phyloP scores from a whole-genome alignment of 2,329 filamentous ascomycete genomes.

The Sarocladium oryzae region DNA sequence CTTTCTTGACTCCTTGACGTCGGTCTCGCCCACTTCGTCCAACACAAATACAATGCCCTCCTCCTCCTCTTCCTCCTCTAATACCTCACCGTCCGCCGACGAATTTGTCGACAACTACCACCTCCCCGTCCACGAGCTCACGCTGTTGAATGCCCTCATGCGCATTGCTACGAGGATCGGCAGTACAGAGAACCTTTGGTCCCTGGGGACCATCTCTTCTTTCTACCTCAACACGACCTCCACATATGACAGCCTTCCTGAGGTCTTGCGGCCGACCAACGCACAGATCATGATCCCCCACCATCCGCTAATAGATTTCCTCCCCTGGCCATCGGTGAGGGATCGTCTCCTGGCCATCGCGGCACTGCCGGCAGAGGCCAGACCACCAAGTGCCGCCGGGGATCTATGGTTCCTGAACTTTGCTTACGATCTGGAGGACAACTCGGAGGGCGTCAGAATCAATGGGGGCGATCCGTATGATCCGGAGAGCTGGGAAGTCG shows the following conservation, averaged over 20 bases:
- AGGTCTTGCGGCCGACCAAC: slow-evolving; percentile 42
- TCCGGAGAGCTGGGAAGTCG: slow-evolving; percentile 47
- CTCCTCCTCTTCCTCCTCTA: slow-evolving; percentile 17
- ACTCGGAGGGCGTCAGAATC: slow-evolving; percentile 43
- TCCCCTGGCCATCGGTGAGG: slow-evolving; percentile 50
- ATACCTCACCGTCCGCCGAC: slow-evolving; percentile 15
- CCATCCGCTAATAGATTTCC: slow-evolving; percentile 50
- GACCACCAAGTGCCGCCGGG: slow-evolving; percentile 40
- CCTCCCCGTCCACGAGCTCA: slow-evolving; percentile 41
- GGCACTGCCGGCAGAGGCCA: slow-evolving; percentile 37
- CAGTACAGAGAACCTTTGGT: slow-evolving; percentile 35
- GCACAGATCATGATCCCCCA: slow-evolving; percentile 45
- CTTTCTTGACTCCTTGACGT: slow-evolving; percentile 12
- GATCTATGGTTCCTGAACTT: slow-evolving; percentile 43
- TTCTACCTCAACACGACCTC: slow-evolving; percentile 30
- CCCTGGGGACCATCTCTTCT: slow-evolving; percentile 37
- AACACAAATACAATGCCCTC: slow-evolving; percentile 9
- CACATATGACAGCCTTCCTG: slow-evolving; percentile 33
- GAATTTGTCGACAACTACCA: slow-evolving; percentile 40
- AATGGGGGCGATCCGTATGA: slow-evolving; percentile 44
- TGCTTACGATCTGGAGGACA: slow-evolving; percentile 51
- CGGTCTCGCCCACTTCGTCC: neutral
- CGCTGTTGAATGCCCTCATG: slow-evolving; percentile 38
- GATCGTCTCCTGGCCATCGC: slow-evolving; percentile 47
- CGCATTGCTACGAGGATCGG: slow-evolving; percentile 42